Evolutionary conservation across 331 rosid species (phyloP).

Genomic region (Phaseolus coccineus): DNA sequence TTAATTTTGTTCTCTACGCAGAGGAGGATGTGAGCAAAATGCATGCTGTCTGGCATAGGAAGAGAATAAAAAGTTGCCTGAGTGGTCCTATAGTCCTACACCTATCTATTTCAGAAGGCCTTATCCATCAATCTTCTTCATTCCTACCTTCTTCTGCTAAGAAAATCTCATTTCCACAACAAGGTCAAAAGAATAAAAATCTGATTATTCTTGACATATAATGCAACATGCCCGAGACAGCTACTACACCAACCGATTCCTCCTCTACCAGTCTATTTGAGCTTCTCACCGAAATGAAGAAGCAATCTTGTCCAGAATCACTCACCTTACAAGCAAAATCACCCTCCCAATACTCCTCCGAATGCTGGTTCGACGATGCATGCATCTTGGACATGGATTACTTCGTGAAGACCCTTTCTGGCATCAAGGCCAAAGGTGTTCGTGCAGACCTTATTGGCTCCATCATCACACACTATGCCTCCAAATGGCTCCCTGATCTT

Average conservation of each 20-base stretch:
- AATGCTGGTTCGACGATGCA: constrained; percentile 87
- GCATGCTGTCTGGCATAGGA: constrained; percentile 24
- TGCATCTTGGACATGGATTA: constrained; percentile 91
- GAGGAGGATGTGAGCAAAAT: constrained; percentile 23
- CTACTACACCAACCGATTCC: constrained; percentile 10
- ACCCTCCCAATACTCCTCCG: constrained; percentile 59
- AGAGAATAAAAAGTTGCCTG: constrained; percentile 55
- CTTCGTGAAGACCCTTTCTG: constrained; percentile 89
- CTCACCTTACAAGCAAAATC: constrained; percentile 52
- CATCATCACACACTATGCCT: constrained; percentile 91
- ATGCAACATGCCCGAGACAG: constrained; percentile 39
- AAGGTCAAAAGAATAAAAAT: constrained; percentile 34
- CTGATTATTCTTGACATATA: constrained; percentile 16
- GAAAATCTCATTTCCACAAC: constrained; percentile 36
- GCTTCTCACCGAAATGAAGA: constrained; percentile 50
- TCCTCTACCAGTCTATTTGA: constrained; percentile 33
- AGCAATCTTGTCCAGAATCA: constrained; percentile 47
- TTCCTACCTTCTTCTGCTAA: constrained; percentile 42
- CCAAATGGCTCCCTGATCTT: constrained; percentile 94
- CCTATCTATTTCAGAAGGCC: constrained; percentile 28
- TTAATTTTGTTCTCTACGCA: constrained; percentile 47
- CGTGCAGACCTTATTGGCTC: constrained; percentile 83
- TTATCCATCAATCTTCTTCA: constrained; percentile 42
- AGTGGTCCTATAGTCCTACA: constrained; percentile 44
- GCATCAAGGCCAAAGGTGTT: constrained; percentile 84